Evolutionary conservation across 495 filamentous ascomycete genomes (phyloP), one percentile per base, ranked within the genome.

Genomic region (Penicillium canescens): DNA sequence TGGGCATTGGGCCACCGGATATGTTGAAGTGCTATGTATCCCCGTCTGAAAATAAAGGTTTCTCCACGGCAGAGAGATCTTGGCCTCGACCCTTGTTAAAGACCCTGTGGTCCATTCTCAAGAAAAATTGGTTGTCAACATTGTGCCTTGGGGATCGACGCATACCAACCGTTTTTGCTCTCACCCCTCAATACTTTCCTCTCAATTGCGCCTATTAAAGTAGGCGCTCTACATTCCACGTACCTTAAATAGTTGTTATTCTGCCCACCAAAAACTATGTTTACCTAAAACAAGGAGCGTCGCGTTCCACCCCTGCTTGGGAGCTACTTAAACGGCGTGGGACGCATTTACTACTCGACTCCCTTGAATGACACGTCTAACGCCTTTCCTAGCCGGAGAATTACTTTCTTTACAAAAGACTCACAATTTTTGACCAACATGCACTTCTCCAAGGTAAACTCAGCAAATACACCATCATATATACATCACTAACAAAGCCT

Each of bases 111-210:
- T 16, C 24, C 50, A 58, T 58, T 58, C 50, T 35, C 34, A 6
- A 4, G 14, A 10, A 13, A 45, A 40, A 42, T 40, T 33, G 18
- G 18, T 37, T 31, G 34, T 36, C 41, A 50, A 44, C 14, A 21
- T 26, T 13, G 35, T 45, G 14, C 16, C 18, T 16, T n/a, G n/a
- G 6, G 3, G 51, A 48, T 52, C 42, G 23, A 7, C 14, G 24
- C 57, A 63, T 60, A 60, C 60, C 60, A 48, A 33, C 44, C 52
- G 52, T 53, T 62, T 20, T 13, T 16, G 11, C 20, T 20, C 23
- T 13, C 44, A 10, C 46, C 33, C 38, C 39, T 34, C 46, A 52
- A 46, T 40, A 11, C 37, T 34, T 48, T 26, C 4, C 3, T 23
- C 36, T 26, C 39, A 23, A 23, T 4, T 8, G 44, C 4, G 10